Evolutionary conservation across 352 stramenopile genomes (phyloP).

Genomic region (Aphanomyces stellatus): DNA sequence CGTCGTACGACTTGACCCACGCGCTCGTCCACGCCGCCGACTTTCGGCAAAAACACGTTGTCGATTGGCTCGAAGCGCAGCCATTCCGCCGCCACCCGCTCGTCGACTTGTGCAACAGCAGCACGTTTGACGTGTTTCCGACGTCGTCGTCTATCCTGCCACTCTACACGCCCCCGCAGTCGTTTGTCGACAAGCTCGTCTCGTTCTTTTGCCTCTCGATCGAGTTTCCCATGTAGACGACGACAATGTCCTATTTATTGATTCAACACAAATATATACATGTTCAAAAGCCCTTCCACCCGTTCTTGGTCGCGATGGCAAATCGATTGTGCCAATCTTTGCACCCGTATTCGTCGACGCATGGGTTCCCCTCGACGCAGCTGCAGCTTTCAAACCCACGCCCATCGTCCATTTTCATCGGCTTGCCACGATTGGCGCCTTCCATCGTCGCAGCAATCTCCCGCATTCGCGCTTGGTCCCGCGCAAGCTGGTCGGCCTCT

Average conservation of each 20-base stretch:
- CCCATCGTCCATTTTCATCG: constrained; percentile 44
- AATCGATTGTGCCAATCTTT: constrained; percentile 82
- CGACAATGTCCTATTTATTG: not conserved
- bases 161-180: too few relatives aligned
- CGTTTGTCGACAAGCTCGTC: too few relatives aligned
- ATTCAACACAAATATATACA: too few relatives aligned
- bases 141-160: not conserved
- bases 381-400: constrained; percentile 76
- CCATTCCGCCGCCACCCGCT: not conserved
- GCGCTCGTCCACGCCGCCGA: not conserved
- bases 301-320: constrained; percentile 74
- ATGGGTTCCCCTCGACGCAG: constrained; percentile 86
- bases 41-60: not conserved
- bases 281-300: constrained; percentile 89
- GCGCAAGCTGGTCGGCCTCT: constrained; percentile 53
- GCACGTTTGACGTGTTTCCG: not conserved
- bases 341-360: constrained; percentile 85
- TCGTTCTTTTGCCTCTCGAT: too few relatives aligned
- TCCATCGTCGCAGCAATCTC: constrained; percentile 38
- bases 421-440: constrained; percentile 30
- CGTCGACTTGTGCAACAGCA: not conserved
- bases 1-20: not conserved
- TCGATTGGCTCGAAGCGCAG: not conserved
- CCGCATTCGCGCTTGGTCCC: constrained; percentile 42
- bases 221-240: too few relatives aligned